These are phyloP conservation scores for Puccinia triticina DNA, from an alignment of 1,284 basidiomycete genomes.

Conservation along the genomic window DNA sequence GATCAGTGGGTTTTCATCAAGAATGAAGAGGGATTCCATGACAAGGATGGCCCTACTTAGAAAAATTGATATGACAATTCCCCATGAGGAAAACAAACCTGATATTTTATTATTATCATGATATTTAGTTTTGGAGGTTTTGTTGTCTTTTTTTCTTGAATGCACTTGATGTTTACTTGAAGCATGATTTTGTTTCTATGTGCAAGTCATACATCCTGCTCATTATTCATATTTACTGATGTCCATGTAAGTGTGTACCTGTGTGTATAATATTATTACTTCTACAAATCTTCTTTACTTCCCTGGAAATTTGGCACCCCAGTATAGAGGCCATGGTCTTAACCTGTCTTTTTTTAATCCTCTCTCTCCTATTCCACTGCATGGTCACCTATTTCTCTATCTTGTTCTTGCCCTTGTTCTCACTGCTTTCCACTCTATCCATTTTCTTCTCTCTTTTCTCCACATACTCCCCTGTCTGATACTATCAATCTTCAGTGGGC, in stretches of 20 bases:
- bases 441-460: too few species aligned
- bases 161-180: neutral
- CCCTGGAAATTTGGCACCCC: neutral
- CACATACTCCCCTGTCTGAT: too few species aligned
- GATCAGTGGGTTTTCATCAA: constrained; percentile 14
- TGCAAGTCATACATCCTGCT: neutral
- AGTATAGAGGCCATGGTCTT: too few species aligned
- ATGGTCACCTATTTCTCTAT: too few species aligned
- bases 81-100: neutral
- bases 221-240: neutral
- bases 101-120: neutral
- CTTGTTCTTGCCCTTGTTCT: too few species aligned
- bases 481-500: too few species aligned
- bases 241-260: neutral
- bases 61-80: neutral
- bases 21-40: constrained; percentile 21
- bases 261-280: neutral
- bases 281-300: neutral
- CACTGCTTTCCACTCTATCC: too few species aligned
- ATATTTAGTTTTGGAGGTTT: neutral
- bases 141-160: neutral
- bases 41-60: constrained; percentile 14
- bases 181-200: neutral
- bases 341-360: too few species aligned
- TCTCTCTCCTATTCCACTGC: too few species aligned